These are phyloP conservation scores for Cordyceps tenuipes DNA, from an alignment of 2,329 filamentous ascomycete species.

Conservation along the genomic window DNA sequence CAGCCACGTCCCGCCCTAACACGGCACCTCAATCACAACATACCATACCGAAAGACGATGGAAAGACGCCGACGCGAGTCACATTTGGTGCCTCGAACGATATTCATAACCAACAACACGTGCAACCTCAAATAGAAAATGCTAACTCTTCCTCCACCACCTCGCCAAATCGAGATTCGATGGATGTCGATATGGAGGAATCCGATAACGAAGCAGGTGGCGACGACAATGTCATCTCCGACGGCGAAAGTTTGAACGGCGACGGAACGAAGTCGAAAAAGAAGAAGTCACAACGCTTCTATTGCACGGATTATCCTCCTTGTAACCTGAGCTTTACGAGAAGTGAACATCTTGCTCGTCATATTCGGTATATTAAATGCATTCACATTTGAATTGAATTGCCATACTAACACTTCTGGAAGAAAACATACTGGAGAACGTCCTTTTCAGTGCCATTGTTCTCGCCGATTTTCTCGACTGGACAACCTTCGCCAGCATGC, in stretches of 20 bases:
- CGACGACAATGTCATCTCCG: constrained; percentile 49
- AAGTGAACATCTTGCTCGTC: constrained; percentile 88
- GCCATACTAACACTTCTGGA: background rate
- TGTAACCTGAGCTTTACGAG: constrained; percentile 92
- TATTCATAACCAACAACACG: constrained; percentile 37
- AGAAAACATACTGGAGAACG: constrained; percentile 97
- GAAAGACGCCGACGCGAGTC: constrained; percentile 55
- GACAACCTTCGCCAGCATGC: constrained; percentile 96
- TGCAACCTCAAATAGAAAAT: background rate
- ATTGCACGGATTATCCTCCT: constrained; percentile 89
- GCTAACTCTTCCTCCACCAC: constrained; percentile 42
- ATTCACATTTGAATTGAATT: background rate
- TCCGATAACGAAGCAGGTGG: constrained; percentile 54
- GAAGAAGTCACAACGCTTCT: constrained; percentile 94
- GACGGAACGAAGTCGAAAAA: constrained; percentile 74
- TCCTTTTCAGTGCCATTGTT: constrained; percentile 94
- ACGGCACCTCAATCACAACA: constrained; percentile 26
- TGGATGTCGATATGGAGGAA: constrained; percentile 70
- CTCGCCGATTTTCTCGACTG: constrained; percentile 81
- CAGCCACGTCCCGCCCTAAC: constrained; percentile 27
- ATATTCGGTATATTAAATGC: constrained; percentile 61
- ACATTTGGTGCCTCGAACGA: constrained; percentile 37
- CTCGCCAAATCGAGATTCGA: constrained; percentile 39
- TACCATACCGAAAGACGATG: constrained; percentile 32
- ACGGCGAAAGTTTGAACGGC: constrained; percentile 55